Percentiles rank a stretch among this genome's conserved stretches.
Conservation (phyloP, 148 eudicot species). For the Silene uniflora region DNA sequence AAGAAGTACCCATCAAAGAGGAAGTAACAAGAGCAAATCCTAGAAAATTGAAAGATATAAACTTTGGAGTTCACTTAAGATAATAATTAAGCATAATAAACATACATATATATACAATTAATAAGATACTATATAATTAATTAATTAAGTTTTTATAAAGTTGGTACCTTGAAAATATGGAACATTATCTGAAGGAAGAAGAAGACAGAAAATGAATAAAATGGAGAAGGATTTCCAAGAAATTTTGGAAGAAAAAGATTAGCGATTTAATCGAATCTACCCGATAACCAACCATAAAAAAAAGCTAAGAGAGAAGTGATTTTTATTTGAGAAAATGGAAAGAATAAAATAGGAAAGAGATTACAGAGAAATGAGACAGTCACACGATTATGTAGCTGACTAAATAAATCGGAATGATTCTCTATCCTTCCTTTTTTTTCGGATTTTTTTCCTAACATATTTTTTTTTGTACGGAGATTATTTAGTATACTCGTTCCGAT, state of each 20-base stretch:
- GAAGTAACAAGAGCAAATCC: not conserved
- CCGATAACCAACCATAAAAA: constrained; percentile 27
- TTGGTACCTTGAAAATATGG: constrained; percentile 53
- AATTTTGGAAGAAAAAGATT: constrained; percentile 29
- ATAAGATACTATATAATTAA: not conserved
- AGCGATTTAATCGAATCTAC: constrained; percentile 54
- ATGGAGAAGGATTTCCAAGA: constrained; percentile 20
- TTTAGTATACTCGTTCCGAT: too few relatives aligned
- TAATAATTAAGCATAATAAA: not conserved
- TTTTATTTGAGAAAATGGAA: constrained; percentile 9
- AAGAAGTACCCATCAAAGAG: not conserved
- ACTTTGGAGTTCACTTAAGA: not conserved
- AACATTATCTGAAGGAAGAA: constrained; percentile 35
- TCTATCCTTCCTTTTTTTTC: not conserved
- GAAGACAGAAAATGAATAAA: constrained; percentile 20
- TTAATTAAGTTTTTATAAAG: not conserved
- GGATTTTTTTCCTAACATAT: not conserved
- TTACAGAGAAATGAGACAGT: constrained; percentile 2
- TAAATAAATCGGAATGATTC: not conserved
- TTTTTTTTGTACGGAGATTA: too few relatives aligned
- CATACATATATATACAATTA: not conserved
- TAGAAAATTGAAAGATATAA: constrained; percentile 4
- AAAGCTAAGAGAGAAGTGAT: constrained; percentile 11
- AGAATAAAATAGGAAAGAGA: not conserved
- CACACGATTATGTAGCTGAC: constrained; percentile 6